phyloP scores from a whole-genome alignment of 2,329 filamentous ascomycete genomes.

The Colletotrichum agaves region DNA sequence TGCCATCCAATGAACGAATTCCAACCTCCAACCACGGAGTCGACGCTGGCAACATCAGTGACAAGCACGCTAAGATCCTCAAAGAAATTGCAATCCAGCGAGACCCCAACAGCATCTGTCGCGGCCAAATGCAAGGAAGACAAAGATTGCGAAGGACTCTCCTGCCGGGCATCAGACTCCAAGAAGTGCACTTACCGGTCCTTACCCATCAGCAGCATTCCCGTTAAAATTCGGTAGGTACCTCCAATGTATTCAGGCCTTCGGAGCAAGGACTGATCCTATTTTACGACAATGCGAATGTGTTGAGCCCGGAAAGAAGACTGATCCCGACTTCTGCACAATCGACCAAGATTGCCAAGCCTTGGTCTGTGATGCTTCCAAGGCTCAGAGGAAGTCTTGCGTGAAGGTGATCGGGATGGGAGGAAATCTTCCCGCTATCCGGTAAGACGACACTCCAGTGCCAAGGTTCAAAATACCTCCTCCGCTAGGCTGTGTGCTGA shows the following conservation, averaged over 20 bases:
- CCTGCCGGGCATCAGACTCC: background rate
- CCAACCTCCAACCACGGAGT: background rate
- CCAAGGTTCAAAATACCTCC: too few species aligned
- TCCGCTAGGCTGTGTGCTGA: too few species aligned
- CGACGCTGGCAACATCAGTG: background rate
- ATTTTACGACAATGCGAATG: background rate
- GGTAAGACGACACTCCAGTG: background rate
- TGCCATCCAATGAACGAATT: background rate
- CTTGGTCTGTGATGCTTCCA: rapidly evolving
- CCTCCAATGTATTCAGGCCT: background rate
- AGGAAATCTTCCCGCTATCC: background rate
- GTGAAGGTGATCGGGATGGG: background rate
- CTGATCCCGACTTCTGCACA: background rate
- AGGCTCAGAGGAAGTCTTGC: background rate
- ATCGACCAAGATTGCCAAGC: background rate
- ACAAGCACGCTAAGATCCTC: background rate
- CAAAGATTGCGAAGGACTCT: background rate
- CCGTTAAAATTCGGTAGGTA: background rate
- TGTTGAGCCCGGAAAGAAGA: background rate
- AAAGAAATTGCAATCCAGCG: background rate
- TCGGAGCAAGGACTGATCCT: rapidly evolving
- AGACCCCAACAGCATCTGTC: background rate
- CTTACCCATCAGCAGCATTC: background rate
- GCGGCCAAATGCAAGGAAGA: background rate
- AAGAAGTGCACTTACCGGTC: background rate